phyloP scores from a whole-genome alignment of 148 eudicot species.

The Oxyria digyna region DNA sequence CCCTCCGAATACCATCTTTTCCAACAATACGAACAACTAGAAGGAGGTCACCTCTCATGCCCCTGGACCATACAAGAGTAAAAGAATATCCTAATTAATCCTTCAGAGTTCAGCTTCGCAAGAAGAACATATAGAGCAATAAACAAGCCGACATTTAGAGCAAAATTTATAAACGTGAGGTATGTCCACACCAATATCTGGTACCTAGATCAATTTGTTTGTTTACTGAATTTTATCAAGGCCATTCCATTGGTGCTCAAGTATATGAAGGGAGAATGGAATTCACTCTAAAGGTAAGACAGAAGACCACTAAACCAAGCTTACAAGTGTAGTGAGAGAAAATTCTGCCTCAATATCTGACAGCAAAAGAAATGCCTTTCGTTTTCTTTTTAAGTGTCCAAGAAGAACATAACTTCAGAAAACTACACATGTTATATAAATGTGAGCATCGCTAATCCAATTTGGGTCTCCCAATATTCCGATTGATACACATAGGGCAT shows the following conservation, averaged over 20 bases:
- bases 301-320: not conserved
- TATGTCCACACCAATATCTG: not conserved
- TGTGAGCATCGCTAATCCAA: not conserved
- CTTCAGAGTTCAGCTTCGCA: not conserved
- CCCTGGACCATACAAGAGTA: constrained; percentile 33
- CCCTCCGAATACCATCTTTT: constrained; percentile 65
- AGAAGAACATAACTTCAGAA: not conserved
- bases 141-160: not conserved
- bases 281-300: not conserved
- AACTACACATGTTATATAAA: not conserved
- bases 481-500: not conserved
- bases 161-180: not conserved
- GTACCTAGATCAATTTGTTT: not conserved
- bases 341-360: not conserved
- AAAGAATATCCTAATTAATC: not conserved
- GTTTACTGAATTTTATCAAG: not conserved
- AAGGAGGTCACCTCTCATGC: constrained; percentile 59
- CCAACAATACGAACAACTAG: constrained; percentile 48
- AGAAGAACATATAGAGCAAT: not conserved
- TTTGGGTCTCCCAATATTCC: not conserved
- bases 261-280: not conserved
- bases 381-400: not conserved
- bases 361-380: not conserved
- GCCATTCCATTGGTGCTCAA: not conserved
- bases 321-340: not conserved